phyloP scores from a whole-genome alignment of 192 early-diverging fungal genomes.

The Coemansia sp. region DNA sequence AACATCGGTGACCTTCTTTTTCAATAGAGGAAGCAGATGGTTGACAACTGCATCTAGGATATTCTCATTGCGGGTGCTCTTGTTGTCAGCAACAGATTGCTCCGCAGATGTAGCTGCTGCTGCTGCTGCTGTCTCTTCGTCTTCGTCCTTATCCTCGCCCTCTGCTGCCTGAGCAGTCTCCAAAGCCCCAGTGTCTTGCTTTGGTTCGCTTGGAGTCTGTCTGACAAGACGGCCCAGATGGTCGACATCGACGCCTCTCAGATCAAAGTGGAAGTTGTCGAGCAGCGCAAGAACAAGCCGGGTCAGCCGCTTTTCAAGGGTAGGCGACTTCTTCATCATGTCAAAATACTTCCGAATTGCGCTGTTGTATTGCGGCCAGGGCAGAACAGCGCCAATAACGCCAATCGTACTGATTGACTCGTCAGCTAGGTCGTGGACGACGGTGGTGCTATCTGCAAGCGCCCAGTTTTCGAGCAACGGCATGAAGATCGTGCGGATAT shows the following conservation, averaged over 20 bases:
- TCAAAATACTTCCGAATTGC: slow-evolving; percentile 73
- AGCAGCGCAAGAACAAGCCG: slow-evolving; percentile 78
- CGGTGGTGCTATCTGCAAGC: slow-evolving; percentile 66
- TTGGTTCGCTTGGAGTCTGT: slow-evolving; percentile 4
- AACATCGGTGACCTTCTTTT: slow-evolving; percentile 68
- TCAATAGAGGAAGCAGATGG: slow-evolving; percentile 81
- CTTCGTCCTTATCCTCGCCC: slow-evolving; percentile 26
- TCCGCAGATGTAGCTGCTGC: slow-evolving; percentile 20
- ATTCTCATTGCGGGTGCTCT: slow-evolving; percentile 24
- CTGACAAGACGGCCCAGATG: slow-evolving; percentile 21
- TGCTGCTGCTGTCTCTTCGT: slow-evolving; percentile 17
- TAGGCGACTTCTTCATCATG: slow-evolving; percentile 62
- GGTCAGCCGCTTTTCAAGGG: slow-evolving; percentile 80
- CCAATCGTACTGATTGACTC: slow-evolving; percentile 80
- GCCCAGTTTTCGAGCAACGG: slow-evolving; percentile 89
- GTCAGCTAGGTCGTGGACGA: slow-evolving; percentile 76
- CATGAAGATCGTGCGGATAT: slow-evolving; percentile 60
- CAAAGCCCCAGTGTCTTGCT: slow-evolving; percentile 28
- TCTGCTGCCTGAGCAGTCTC: background rate
- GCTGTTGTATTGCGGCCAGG: slow-evolving; percentile 84
- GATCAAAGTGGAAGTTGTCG: slow-evolving; percentile 91
- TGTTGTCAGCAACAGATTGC: background rate
- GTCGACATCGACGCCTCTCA: slow-evolving; percentile 62
- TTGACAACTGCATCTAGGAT: slow-evolving; percentile 77
- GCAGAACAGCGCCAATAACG: slow-evolving; percentile 64